phyloP scores from a whole-genome alignment of 257 asterid species.

The Leptodermis oblonga region DNA sequence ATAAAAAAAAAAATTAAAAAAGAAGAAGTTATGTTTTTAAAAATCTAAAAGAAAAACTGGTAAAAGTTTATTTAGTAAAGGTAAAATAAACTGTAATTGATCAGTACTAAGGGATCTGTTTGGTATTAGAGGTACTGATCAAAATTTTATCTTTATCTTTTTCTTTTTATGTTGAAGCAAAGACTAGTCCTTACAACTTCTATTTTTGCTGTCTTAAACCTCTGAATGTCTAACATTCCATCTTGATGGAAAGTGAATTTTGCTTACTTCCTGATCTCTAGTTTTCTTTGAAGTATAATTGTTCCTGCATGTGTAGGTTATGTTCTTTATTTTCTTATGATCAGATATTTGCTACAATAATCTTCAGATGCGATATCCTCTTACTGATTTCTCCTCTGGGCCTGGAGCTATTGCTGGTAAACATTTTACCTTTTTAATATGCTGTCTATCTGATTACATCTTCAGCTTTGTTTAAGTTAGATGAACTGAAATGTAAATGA shows the following conservation, averaged over 20 bases:
- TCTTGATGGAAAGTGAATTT: background rate
- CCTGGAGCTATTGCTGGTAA: conserved; percentile 81
- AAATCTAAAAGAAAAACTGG: background rate
- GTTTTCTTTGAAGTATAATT: background rate
- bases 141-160: background rate
- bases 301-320: conserved; percentile 2
- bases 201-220: background rate
- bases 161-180: background rate
- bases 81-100: background rate
- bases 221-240: background rate
- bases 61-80: background rate
- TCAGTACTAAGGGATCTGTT: background rate
- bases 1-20: background rate
- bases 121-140: background rate
- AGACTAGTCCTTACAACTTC: background rate
- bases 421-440: conserved; percentile 18
- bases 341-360: conserved; percentile 75
- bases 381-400: conserved; percentile 78
- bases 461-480: conserved; percentile 1
- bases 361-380: conserved; percentile 91
- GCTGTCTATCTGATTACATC: background rate
- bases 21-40: background rate
- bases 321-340: conserved; percentile 29
- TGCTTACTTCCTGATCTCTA: background rate
- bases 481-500: background rate